Percentiles rank a stretch among this genome's conserved stretches.
These are phyloP conservation scores for Citrullus mucosospermus DNA, from an alignment of 306 rosid species.

Conservation along the genomic window DNA sequence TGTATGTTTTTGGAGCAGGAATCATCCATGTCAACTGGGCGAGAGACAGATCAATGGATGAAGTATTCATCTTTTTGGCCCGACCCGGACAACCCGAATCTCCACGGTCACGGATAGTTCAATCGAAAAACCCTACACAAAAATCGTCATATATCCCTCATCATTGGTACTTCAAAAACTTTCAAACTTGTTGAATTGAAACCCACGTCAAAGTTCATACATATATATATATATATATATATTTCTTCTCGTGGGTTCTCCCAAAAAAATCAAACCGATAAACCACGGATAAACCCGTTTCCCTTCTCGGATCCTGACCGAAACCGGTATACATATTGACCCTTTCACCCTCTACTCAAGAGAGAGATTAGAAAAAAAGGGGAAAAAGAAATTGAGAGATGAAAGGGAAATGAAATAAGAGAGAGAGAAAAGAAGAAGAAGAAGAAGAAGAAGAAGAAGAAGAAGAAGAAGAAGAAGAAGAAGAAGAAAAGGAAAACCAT, in stretches of 20 bases:
- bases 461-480: not conserved
- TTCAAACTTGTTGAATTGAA: not conserved
- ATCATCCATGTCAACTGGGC: conserved; percentile 50
- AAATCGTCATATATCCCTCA: not conserved
- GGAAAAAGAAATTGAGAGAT: conserved; percentile 4
- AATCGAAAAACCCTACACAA: not conserved
- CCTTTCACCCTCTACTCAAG: conserved; percentile 26
- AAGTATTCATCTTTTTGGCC: conserved; percentile 92
- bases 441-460: conserved; percentile 7
- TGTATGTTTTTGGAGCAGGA: conserved; percentile 27
- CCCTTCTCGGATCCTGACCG: conserved; percentile 24
- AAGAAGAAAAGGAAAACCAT: conserved; percentile 5
- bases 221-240: not conserved
- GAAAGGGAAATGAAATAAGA: conserved; percentile 8
- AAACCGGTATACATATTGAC: conserved; percentile 35
- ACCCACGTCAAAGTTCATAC: not conserved
- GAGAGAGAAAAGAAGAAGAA: conserved; percentile 6
- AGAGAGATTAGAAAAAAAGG: conserved; percentile 27
- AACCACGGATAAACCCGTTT: not conserved
- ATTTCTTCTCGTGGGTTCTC: not conserved
- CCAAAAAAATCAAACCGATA: not conserved
- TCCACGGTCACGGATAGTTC: conserved; percentile 63
- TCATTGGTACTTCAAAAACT: not conserved
- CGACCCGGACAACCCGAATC: conserved; percentile 77
- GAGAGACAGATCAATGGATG: conserved; percentile 85